Base-by-base conservation (phyloP, 1,284 basidiomycete genomes). In the Xanthoconium separans region DNA sequence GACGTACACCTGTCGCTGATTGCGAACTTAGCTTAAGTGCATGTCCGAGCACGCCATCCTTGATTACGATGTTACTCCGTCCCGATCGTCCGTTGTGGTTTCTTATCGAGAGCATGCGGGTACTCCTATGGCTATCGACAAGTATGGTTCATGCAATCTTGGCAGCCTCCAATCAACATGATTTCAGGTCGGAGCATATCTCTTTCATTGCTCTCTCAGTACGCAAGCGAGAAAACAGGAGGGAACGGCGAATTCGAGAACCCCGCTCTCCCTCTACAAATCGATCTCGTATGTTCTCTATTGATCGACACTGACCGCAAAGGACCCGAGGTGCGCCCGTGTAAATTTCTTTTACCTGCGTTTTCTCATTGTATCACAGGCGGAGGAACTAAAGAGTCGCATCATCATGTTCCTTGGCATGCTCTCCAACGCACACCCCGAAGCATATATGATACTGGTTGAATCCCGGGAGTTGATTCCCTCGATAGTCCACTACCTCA, bases 321-420 rank as follows among this genome's bases (percentile, higher is more conserved):
- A 39, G 75, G 74, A 33, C 58, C 66, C 34, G 75, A 82, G 65
- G 85, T 83, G 33, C 18, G 48, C 37, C 37, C 47, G n/a, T 47
- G 44, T 33, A 60, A 6, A 0, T 33, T 40, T 48, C 22, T 36
- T 29, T 9, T 50, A 1, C 15, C 12, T 2, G 1, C 5, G 24
- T 12, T 30, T 47, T 46, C 50, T 55, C 33, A 59, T 51, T 10
- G 7, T 44, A 45, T 47, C 30, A 40, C 57, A 81, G 78, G 74
- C 66, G 30, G 68, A 75, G 20, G 63, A 70, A 10, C 65, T 82
- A 41, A 81, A 78, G 63, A 69, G 71, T 12, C 70, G 70, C 11
- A 79, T 86, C 41, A 68, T 90, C 12, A 75, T 73, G 31, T 81
- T 84, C 58, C 75, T 89, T 58, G 72, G 78, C 6, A 76, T 81